Conservation (phyloP, 2,329 filamentous ascomycete species). For the Stachybotrys elegans region DNA sequence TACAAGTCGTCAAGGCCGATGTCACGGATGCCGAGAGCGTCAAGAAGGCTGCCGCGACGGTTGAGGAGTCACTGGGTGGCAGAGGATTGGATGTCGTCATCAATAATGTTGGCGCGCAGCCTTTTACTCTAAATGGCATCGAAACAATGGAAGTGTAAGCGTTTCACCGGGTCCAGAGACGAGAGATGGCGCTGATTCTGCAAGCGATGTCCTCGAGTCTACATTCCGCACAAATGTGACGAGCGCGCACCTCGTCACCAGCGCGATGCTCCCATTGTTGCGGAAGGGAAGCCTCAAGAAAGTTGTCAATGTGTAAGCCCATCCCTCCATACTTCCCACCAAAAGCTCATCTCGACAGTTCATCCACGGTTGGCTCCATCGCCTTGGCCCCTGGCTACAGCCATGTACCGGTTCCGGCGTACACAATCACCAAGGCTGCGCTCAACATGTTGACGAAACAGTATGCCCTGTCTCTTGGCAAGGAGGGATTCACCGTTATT, state of each 20-base stretch:
- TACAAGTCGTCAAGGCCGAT: conserved; percentile 2
- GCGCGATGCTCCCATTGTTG: neutral
- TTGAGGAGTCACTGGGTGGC: conserved; percentile 2
- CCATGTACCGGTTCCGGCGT: conserved; percentile 25
- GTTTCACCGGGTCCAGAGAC: too few species aligned
- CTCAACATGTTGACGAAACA: conserved; percentile 42
- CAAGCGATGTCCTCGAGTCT: neutral
- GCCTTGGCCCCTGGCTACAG: too few species aligned
- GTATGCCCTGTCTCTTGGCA: conserved; percentile 27
- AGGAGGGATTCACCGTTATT: conserved; percentile 37
- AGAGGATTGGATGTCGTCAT: neutral
- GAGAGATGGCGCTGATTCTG: too few species aligned
- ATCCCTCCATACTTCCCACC: neutral
- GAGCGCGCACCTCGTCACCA: neutral
- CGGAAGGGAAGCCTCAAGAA: neutral
- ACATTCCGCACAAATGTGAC: neutral
- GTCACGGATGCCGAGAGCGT: neutral
- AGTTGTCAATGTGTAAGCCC: neutral
- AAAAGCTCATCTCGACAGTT: too few species aligned
- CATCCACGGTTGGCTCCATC: too few species aligned
- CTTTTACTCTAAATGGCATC: neutral
- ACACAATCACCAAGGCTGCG: conserved; percentile 42
- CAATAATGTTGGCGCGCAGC: neutral
- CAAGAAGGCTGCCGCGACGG: neutral
- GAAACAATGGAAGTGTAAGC: neutral